These are phyloP conservation scores for Neckera pumila DNA, from an alignment of 225 moss, liverwort and hornwort genomes.

Conservation along the genomic window DNA sequence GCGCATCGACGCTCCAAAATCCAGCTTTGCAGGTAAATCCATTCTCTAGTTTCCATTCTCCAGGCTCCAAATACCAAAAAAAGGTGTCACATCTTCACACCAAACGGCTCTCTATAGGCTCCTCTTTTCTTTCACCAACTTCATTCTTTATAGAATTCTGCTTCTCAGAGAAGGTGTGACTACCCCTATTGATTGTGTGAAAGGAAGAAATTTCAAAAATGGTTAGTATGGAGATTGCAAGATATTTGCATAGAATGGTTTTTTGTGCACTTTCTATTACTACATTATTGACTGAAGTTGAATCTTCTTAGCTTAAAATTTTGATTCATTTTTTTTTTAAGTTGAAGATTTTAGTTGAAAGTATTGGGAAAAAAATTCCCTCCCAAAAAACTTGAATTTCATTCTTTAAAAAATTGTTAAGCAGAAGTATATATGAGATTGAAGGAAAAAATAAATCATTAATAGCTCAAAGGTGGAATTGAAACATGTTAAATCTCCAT, in stretches of 20 bases:
- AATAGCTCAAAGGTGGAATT: background rate
- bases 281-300: background rate
- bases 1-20: too few relatives aligned
- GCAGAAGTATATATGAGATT: fast-evolving
- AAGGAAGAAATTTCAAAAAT: background rate
- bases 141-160: too few relatives aligned
- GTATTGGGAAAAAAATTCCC: background rate
- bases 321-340: background rate
- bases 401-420: background rate
- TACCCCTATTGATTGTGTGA: too few relatives aligned
- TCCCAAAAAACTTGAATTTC: background rate
- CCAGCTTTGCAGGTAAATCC: too few relatives aligned
- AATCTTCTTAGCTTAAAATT: background rate
- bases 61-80: too few relatives aligned
- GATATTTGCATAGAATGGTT: too few relatives aligned
- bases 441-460: background rate
- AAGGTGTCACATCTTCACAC: too few relatives aligned
- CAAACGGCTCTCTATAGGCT: too few relatives aligned
- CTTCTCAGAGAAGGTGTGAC: too few relatives aligned
- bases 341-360: background rate
- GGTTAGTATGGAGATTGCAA: background rate
- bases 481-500: background rate
- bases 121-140: too few relatives aligned
- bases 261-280: fast-evolving
- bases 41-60: too few relatives aligned